phyloP scores from a whole-genome alignment of 2,329 filamentous ascomycete genomes.

The Fusarium ambrosium region DNA sequence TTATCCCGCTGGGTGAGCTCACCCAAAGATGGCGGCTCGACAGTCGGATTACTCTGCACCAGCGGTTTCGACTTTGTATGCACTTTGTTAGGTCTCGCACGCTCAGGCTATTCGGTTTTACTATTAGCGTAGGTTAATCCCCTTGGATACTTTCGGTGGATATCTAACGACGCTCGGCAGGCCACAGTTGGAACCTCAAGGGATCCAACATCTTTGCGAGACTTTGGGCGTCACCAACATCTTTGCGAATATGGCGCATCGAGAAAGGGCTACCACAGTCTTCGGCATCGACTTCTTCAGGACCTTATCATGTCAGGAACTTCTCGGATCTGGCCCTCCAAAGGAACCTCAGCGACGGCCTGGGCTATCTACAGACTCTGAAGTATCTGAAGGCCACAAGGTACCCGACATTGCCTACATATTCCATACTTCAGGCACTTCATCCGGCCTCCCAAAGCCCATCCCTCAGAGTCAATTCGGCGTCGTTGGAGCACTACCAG shows the following conservation, averaged over 20 bases:
- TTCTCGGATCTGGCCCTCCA: neutral
- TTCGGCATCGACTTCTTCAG: constrained; percentile 16
- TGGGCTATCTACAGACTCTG: neutral
- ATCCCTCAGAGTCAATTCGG: constrained; percentile 70
- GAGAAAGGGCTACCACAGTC: neutral
- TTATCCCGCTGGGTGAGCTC: constrained; percentile 17
- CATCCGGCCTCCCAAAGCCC: constrained; percentile 72
- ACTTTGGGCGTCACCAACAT: constrained; percentile 58
- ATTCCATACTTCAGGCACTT: constrained; percentile 75
- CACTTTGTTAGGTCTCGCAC: constrained; percentile 71
- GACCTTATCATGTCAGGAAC: constrained; percentile 22
- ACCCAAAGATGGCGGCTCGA: neutral
- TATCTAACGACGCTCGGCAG: constrained; percentile 46
- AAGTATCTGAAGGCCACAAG: neutral
- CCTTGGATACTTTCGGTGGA: neutral
- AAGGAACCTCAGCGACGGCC: neutral
- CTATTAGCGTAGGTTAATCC: constrained; percentile 63
- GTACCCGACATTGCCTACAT: constrained; percentile 66
- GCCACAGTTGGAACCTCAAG: constrained; percentile 60
- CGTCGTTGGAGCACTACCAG: constrained; percentile 67
- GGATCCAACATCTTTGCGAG: constrained; percentile 67
- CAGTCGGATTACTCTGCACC: constrained; percentile 64
- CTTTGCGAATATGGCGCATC: constrained; percentile 57
- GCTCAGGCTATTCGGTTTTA: constrained; percentile 66
- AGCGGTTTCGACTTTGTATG: constrained; percentile 71